A percentile compares a stretch with the other conserved stretches of the same genome.
Conservation (phyloP, 2,329 filamentous ascomycete species). For the Colletotrichum simmondsii region DNA sequence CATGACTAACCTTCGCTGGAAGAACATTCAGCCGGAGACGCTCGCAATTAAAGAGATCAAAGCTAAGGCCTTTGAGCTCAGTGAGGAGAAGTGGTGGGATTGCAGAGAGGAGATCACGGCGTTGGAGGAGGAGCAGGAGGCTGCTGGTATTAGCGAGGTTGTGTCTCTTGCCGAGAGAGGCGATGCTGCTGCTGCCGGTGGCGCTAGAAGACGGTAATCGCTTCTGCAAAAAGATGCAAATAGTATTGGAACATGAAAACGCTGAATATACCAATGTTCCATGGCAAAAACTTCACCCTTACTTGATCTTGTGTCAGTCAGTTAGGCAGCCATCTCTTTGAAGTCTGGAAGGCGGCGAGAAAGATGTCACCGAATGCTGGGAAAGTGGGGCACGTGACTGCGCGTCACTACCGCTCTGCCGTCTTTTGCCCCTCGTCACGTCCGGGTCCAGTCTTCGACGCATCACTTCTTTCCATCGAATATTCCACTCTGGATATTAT, state of each 20-base stretch:
- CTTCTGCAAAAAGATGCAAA: not conserved
- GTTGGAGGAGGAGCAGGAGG: slow-evolving; percentile 95
- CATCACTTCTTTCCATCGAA: not conserved
- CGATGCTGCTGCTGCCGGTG: slow-evolving; percentile 64
- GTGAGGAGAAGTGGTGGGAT: slow-evolving; percentile 99
- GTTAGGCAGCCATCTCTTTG: not conserved
- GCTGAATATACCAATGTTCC: not conserved
- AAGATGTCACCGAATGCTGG: not conserved
- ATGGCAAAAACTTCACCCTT: too few species aligned
- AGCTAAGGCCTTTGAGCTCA: slow-evolving; percentile 87
- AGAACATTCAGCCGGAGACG: slow-evolving; percentile 73
- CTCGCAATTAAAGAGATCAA: slow-evolving; percentile 91
- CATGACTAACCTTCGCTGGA: slow-evolving; percentile 78
- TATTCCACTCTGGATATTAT: not conserved
- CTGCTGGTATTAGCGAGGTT: slow-evolving; percentile 93
- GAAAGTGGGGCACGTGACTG: slow-evolving; percentile 24
- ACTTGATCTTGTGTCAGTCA: too few species aligned
- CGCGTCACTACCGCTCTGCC: slow-evolving; percentile 17
- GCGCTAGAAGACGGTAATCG: slow-evolving; percentile 35
- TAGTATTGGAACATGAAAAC: not conserved
- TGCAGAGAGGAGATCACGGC: slow-evolving; percentile 91
- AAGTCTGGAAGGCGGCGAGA: not conserved
- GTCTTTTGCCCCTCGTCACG: slow-evolving; percentile 10
- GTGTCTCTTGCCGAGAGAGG: slow-evolving; percentile 84
- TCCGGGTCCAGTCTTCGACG: not conserved